Base-by-base conservation (phyloP, 495 filamentous ascomycete species). In the Neurospora sp. region DNA sequence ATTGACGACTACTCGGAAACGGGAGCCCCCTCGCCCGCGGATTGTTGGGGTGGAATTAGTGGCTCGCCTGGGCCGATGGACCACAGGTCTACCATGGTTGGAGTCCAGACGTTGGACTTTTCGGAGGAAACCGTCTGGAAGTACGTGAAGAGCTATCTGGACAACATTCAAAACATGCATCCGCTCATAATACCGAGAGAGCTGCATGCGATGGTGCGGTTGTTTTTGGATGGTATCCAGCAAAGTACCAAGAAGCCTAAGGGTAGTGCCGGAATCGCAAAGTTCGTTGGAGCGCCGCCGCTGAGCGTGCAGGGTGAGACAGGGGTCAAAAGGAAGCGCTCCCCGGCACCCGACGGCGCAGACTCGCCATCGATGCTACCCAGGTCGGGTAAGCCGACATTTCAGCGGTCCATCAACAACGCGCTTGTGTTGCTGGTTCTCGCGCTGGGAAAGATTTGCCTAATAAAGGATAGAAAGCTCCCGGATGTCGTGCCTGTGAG, bases 101-200 rank as follows among this genome's bases (percentile, higher is more conserved):
- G 31, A 3, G 8, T 40, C 37, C 76, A 90, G 40, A 84, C 87
- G 14, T 83, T 93, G 16, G 91, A 90, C 70, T 86, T 96, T 70
- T 87, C 91, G 72, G 77, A 84, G 23, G 82, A 80, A 14, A 92
- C 87, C 3, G 85, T 97, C 9, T 84, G 84, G 73, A 86, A 83
- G 49, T 91, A 94, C 49, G 87, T 91, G 44, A 77, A 87, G 18
- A 92, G 90, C 80, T 99, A 93, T 79, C 83, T 94, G 78, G 80
- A 90, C 5, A 87, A 96, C 78, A 91, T 99, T 46, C 92, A 97
- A 76, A 92, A 90, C 72, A 88, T 99, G 79, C 96, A 98, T 80
- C 96, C 96, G 14, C 94, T 98, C 78, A 86, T 99, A 44, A 79
- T 84, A 6, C 84, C 84, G 18, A 78, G 76, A 27, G 81, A 84